A percentile compares a stretch with the other conserved stretches of the same genome.
Evolutionary conservation across 2,329 filamentous ascomycete genomes (phyloP).

Genomic region (Alternaria atra): DNA sequence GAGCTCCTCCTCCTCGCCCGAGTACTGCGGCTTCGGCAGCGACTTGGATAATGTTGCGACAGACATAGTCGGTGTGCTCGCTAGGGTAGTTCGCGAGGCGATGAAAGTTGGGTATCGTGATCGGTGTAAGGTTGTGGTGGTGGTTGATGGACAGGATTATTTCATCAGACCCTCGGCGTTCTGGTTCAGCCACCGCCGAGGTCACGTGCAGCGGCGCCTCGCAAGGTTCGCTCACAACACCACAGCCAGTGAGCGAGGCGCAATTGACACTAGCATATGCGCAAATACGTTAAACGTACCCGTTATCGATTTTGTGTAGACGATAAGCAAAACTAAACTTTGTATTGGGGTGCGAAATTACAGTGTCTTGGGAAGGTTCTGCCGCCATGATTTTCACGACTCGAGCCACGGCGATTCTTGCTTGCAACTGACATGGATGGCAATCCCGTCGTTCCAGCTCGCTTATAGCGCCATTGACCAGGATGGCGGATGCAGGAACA

Average conservation of each 20-base stretch:
- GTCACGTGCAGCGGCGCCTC: slow-evolving; percentile 11
- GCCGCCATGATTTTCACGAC: slow-evolving; percentile 1
- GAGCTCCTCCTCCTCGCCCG: slow-evolving; percentile 85
- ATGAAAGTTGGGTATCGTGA: not conserved
- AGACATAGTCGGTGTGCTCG: slow-evolving; percentile 39
- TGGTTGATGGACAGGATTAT: slow-evolving; percentile 17
- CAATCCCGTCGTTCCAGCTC: slow-evolving; percentile 4
- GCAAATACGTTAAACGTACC: not conserved
- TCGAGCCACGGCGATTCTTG: not conserved
- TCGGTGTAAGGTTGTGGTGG: slow-evolving; percentile 7
- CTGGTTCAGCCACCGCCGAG: slow-evolving; percentile 16
- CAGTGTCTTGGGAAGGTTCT: not conserved
- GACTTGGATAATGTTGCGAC: slow-evolving; percentile 75
- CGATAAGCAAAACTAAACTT: not conserved
- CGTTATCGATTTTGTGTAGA: not conserved
- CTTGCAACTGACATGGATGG: not conserved
- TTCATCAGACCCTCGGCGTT: slow-evolving; percentile 13
- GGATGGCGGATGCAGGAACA: slow-evolving; percentile 15
- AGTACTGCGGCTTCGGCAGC: slow-evolving; percentile 90
- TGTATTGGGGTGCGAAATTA: not conserved
- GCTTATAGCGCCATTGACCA: slow-evolving; percentile 2
- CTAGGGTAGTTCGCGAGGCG: slow-evolving; percentile 1
- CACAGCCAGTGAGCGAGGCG: not conserved
- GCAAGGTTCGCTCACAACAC: not conserved
- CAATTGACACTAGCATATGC: not conserved